A percentile compares a stretch with the other conserved stretches of the same genome.
These are phyloP conservation scores for Sambucus nigra DNA, from an alignment of 129 eudicot species.

Conservation along the genomic window DNA sequence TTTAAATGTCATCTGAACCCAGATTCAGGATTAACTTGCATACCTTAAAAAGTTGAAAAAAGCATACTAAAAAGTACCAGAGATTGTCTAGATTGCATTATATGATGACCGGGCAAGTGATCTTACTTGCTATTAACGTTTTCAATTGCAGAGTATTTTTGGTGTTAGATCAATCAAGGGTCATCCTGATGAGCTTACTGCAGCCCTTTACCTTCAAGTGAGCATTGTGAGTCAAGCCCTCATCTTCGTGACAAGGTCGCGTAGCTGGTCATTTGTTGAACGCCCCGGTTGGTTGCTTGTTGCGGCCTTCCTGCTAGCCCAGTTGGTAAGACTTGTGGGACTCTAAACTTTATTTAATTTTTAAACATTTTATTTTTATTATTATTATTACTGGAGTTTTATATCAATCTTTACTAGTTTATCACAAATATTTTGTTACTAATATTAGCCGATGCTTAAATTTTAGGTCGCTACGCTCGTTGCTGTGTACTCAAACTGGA, in stretches of 20 bases:
- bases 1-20: neutral
- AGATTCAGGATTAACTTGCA: neutral
- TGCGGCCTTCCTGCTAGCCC: slow-evolving; percentile 62
- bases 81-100: too few relatives aligned
- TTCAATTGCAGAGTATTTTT: slow-evolving; percentile 25
- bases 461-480: slow-evolving; percentile 57
- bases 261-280: slow-evolving; percentile 79
- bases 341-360: neutral
- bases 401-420: too few relatives aligned
- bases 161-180: slow-evolving; percentile 46
- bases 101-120: neutral
- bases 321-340: slow-evolving; percentile 34
- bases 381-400: too few relatives aligned
- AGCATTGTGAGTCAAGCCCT: slow-evolving; percentile 93
- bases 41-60: too few relatives aligned
- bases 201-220: slow-evolving; percentile 92
- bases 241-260: slow-evolving; percentile 85
- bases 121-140: neutral
- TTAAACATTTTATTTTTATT: too few relatives aligned
- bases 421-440: neutral
- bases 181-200: slow-evolving; percentile 45
- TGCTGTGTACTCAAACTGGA: slow-evolving; percentile 78
- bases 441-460: neutral
- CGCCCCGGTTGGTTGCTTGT: slow-evolving; percentile 64
- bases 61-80: too few relatives aligned